phyloP scores from a whole-genome alignment of 495 filamentous ascomycete genomes.

The Echria macrotheca region DNA sequence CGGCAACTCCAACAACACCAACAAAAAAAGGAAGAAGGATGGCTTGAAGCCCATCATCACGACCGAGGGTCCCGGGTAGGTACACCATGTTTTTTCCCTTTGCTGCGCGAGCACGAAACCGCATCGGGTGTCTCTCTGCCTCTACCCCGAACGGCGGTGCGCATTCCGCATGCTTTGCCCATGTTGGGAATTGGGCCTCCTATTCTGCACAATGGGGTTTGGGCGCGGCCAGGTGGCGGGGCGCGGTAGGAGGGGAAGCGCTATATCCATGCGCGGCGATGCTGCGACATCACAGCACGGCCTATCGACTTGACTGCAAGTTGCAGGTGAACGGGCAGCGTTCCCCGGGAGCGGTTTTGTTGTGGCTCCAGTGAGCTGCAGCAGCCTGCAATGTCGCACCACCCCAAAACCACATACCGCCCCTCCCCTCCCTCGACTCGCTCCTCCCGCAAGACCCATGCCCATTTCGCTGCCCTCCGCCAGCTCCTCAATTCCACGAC shows the following conservation, averaged over 20 bases:
- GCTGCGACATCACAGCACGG: constrained; percentile 23
- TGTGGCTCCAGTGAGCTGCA: constrained; percentile 30
- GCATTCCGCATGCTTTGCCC: too few species aligned
- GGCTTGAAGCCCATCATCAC: constrained; percentile 89
- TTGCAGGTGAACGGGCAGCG: constrained; percentile 2
- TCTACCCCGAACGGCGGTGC: too few species aligned
- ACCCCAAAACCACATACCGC: constrained; percentile 12
- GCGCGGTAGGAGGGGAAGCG: constrained; percentile 19
- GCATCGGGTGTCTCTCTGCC: too few species aligned
- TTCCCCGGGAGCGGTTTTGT: constrained; percentile 15
- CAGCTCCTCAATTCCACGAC: constrained; percentile 13
- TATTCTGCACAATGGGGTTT: too few species aligned
- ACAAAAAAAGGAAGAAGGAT: constrained; percentile 86
- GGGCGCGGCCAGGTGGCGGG: constrained; percentile 26
- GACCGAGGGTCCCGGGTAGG: constrained; percentile 56
- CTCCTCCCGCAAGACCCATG: constrained; percentile 14
- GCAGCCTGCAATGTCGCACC: constrained; percentile 18
- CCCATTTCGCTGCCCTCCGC: constrained; percentile 6
- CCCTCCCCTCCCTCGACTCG: constrained; percentile 10
- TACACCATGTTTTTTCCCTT: constrained; percentile 24
- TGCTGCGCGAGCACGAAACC: constrained; percentile 8
- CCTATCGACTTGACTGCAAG: constrained; percentile 1
- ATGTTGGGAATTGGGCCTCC: too few species aligned
- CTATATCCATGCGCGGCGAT: constrained; percentile 20
- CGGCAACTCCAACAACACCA: constrained; percentile 37